These are phyloP conservation scores for Geotrichum histeridarum DNA, from an alignment of 1,139 yeast genomes.

Conservation along the genomic window DNA sequence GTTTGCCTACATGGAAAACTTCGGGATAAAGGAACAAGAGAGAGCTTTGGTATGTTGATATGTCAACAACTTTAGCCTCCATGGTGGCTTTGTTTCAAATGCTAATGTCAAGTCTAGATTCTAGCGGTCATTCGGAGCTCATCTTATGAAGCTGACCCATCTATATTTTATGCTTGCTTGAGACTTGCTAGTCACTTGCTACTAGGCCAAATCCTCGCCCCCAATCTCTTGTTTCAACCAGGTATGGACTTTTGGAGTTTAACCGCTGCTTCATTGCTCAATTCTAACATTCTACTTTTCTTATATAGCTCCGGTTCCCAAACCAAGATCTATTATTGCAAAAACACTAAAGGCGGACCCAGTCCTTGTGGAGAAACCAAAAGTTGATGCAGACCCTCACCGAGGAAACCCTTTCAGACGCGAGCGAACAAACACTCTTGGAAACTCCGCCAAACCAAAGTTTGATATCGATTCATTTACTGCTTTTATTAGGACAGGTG, in stretches of 20 bases:
- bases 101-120: constrained; percentile 22
- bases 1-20: constrained; percentile 39
- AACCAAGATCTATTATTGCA: constrained; percentile 37
- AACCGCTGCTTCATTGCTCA: constrained; percentile 19
- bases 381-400: constrained; percentile 14
- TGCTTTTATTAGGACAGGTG: constrained; percentile 37
- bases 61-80: neutral
- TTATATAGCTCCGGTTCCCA: constrained; percentile 36
- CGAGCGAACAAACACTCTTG: constrained; percentile 19
- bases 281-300: constrained; percentile 11
- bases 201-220: constrained; percentile 32
- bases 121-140: constrained; percentile 31
- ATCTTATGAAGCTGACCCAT: constrained; percentile 38
- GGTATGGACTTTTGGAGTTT: constrained; percentile 21
- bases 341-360: constrained; percentile 30
- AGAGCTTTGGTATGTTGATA: constrained; percentile 24
- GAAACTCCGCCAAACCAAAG: constrained; percentile 19
- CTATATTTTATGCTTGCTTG: constrained; percentile 40
- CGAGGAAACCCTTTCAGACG: constrained; percentile 32
- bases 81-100: neutral
- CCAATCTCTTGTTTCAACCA: constrained; percentile 31
- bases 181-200: constrained; percentile 39
- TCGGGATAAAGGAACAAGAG: constrained; percentile 37
- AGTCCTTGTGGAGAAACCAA: constrained; percentile 9
- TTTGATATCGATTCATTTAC: constrained; percentile 39